Evolutionary conservation across 768 basidiomycete species (phyloP), one percentile per base, ranked within the genome.

Genomic region (Suillus hirtellus): DNA sequence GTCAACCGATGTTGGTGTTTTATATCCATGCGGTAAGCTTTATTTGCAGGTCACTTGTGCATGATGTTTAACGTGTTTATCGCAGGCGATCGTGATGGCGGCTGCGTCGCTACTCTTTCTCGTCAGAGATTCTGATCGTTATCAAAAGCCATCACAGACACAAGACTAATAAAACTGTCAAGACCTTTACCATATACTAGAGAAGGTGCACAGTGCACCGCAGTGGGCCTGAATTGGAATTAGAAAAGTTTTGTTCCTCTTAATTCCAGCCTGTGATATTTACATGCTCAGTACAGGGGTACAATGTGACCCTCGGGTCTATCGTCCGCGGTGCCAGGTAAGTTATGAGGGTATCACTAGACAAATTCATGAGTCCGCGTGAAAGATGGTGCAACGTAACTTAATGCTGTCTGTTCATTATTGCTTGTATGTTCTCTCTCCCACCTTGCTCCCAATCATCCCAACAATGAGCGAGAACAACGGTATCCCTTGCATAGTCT

Each of bases 381-480:
- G 19, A 5, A 1, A 27, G 7, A 27, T 17, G 24, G 10, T 9
- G 4, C 4, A 37, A 3, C 12, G 2, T 15, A 14, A 49, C 24
- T 58, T 19, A 42, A 19, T 58, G 10, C 17, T 17, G 56, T 43
- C 56, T 42, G 3, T 27, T 17, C 56, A 58, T 58, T 17, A 31
- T 27, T 42, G 56, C 14, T 58, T 58, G 56, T 31, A 42, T 19
- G 2, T 17, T 58, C 56, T 58, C 56, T 4, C 27, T 58, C 17
- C 66, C 73, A 31, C 76, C 71, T 19, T 68, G 65, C 47, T 77
- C 77, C 79, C 80, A 82, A 24, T 75, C 73, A 34, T 83, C 81
- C 81, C 82, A 82, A 42, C 73, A 81, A 0, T 76, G n/a, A 1
- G 69, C 71, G 56, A 77, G 71, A 47, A 76, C 60, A 19, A 73